These are phyloP conservation scores for Aureobasidium zeae DNA, from an alignment of 2,329 filamentous ascomycete genomes.

Conservation along the genomic window DNA sequence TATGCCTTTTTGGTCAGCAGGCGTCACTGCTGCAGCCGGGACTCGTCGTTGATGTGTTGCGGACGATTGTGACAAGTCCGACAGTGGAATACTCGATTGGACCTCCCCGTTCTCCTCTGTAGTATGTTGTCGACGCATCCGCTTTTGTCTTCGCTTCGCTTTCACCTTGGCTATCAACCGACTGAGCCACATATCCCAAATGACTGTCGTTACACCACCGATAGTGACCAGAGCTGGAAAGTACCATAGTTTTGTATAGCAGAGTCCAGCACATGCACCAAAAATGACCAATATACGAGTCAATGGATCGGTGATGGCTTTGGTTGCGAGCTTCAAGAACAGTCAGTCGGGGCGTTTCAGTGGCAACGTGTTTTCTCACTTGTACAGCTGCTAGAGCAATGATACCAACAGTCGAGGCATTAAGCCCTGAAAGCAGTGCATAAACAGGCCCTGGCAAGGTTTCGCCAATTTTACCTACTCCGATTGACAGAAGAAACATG, in stretches of 20 bases:
- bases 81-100: background rate
- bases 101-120: background rate
- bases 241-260: constrained; percentile 68
- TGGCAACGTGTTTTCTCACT: background rate
- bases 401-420: constrained; percentile 62
- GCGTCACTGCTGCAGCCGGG: no score
- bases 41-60: no score
- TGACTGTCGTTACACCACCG: constrained; percentile 44
- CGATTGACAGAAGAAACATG: constrained; percentile 59
- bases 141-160: background rate
- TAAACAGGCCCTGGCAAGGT: constrained; percentile 55
- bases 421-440: constrained; percentile 61
- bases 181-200: constrained; percentile 41
- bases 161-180: background rate
- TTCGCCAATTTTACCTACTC: constrained; percentile 51
- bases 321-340: constrained; percentile 50
- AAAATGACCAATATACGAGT: constrained; percentile 56
- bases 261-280: constrained; percentile 52
- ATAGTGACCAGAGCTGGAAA: constrained; percentile 56
- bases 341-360: no score
- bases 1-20: no score
- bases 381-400: constrained; percentile 59
- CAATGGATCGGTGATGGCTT: constrained; percentile 56
- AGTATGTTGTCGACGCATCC: background rate
- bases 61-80: background rate